These are phyloP conservation scores for Aspergillus hancockii DNA, from an alignment of 495 filamentous ascomycete genomes.

Conservation along the genomic window DNA sequence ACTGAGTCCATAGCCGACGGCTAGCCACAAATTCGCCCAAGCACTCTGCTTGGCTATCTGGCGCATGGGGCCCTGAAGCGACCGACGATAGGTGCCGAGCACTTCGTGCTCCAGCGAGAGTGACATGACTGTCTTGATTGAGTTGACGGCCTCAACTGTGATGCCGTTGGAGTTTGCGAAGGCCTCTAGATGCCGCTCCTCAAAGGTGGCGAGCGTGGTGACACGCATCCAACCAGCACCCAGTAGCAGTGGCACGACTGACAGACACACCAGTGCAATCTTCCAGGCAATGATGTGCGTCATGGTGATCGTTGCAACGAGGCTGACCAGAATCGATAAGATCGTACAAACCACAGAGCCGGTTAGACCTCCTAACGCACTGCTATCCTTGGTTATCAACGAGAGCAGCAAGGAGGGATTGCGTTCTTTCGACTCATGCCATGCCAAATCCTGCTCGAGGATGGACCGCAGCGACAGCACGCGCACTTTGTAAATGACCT, in stretches of 20 bases:
- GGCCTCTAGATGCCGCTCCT: conserved; percentile 58
- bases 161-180: conserved; percentile 53
- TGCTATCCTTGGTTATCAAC: conserved; percentile 52
- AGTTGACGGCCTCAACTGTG: conserved; percentile 50
- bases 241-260: conserved; percentile 45
- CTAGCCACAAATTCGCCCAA: conserved; percentile 53
- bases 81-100: conserved; percentile 38
- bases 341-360: conserved; percentile 47
- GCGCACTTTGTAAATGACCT: conserved; percentile 49
- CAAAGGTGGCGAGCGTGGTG: conserved; percentile 51
- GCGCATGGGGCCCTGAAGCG: conserved; percentile 41
- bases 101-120: conserved; percentile 48
- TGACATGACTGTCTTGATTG: conserved; percentile 56
- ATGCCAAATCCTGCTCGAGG: conserved; percentile 53
- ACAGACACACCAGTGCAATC: conserved; percentile 41
- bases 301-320: conserved; percentile 43
- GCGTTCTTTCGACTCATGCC: conserved; percentile 51
- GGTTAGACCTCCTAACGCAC: conserved; percentile 48
- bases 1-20: conserved; percentile 52
- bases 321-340: conserved; percentile 46
- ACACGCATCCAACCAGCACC: conserved; percentile 54
- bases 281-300: conserved; percentile 47
- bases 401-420: conserved; percentile 48
- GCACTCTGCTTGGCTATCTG: conserved; percentile 49
- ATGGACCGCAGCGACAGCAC: conserved; percentile 52